A percentile compares a stretch with the other conserved stretches of the same genome.
Evolutionary conservation across 2,329 filamentous ascomycete species (phyloP).

Genomic region (Colletotrichum nymphaeae): DNA sequence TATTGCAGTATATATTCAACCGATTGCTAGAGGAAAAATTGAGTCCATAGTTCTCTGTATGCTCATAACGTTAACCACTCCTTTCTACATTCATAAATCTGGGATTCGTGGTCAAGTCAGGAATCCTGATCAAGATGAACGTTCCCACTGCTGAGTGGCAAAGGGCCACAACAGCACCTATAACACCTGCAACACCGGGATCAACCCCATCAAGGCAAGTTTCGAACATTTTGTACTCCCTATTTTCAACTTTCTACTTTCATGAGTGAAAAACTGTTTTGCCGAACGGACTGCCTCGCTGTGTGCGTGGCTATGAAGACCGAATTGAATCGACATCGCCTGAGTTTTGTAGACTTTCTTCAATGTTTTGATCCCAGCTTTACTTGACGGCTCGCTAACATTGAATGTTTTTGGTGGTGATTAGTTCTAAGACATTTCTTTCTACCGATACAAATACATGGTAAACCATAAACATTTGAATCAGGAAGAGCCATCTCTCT

Average conservation of each 20-base stretch:
- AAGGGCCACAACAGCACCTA: no score
- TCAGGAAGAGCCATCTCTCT: constrained; percentile 38
- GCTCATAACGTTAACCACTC: no score
- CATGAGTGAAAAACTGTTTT: constrained; percentile 24
- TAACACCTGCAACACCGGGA: no score
- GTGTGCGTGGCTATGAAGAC: neutral
- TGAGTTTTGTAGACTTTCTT: neutral
- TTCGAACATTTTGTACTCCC: no score
- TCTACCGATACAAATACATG: neutral
- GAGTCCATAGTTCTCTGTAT: no score
- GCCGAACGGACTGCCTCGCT: constrained; percentile 9
- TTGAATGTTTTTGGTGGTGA: neutral
- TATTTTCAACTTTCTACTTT: neutral
- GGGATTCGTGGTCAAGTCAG: no score
- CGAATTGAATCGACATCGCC: constrained; percentile 18
- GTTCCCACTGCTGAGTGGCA: no score
- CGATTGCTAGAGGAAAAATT: no score
- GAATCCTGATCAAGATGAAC: no score
- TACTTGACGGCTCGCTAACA: neutral
- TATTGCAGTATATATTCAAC: no score
- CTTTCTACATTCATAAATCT: no score
- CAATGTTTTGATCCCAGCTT: neutral
- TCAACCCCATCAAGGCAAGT: neutral
- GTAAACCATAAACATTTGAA: neutral
- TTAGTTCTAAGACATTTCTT: neutral